Base-by-base conservation (phyloP, 139 green algal genomes). In the Closterium sp. region DNA sequence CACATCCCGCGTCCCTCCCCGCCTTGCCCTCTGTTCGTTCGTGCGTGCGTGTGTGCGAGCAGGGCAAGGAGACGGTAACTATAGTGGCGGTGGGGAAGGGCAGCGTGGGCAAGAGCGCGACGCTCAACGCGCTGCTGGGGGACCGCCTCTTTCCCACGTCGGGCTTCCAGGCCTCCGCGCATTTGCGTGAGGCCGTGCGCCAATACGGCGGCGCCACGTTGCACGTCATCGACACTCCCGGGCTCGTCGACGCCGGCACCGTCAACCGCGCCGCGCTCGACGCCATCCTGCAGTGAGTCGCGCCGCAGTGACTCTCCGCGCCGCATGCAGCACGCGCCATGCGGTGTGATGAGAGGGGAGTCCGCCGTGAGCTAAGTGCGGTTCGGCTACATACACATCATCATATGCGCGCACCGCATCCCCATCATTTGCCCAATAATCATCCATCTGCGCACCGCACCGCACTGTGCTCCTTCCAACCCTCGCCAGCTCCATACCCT, bases 181-280 rank as follows among this genome's bases (percentile, higher is more conserved):
- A 79, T 4, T 13, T 4, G 62, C 62, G 62, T 13, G 62, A 79
- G 62, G 62, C 62, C 86, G 86, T 79, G 62, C 62, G 62, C 62
- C 17, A 22, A 24, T 79, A 79, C 19, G 62, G 62, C 62, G 88
- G 88, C 19, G 29, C 31, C 21, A 91, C 88, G 88, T 24, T 91
- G 29, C 29, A 86, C 88, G 88, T 91, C 50, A 86, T 91, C 30
- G 88, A 91, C 50, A 91, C 88, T 22, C 88, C 88, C 19, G 88
- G 88, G 22, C 88, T 91, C 50, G 88, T 91, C 19, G 88, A 91
- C 28, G 88, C 88, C 88, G 88, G 88, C 19, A 70, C 42, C 88
- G 88, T 91, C 42, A 91, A 91, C 50, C 29, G 31, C 88, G 11
- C 29, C 28, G 30, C 88, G 19, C 19, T 91, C 29, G 88, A 91